Conservation (phyloP, 768 basidiomycete genomes). For the Pleurotus eryngii region DNA sequence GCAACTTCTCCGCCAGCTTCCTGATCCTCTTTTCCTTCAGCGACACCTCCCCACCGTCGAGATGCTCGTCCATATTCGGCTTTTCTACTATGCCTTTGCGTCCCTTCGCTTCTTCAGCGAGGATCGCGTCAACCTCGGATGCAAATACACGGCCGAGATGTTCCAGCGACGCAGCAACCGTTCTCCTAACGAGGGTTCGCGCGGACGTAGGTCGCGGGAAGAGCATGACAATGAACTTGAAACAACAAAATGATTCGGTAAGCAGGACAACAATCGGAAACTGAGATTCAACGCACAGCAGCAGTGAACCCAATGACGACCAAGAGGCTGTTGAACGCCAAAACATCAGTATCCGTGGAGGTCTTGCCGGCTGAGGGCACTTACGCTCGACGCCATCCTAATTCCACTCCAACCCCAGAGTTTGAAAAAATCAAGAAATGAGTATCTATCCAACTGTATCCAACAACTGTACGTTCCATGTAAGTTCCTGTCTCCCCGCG, state of each 20-base stretch:
- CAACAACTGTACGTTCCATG: conserved; percentile 42
- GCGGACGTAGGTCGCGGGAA: conserved; percentile 42
- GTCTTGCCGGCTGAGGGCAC: neutral
- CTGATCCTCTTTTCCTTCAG: conserved; percentile 37
- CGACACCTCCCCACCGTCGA: conserved; percentile 22
- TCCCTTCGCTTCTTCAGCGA: conserved; percentile 37
- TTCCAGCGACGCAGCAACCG: conserved; percentile 31
- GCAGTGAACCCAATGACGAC: conserved; percentile 45
- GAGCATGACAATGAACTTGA: conserved; percentile 42
- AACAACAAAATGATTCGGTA: neutral
- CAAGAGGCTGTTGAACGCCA: conserved; percentile 26
- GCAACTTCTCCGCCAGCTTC: conserved; percentile 29
- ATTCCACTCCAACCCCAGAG: conserved; percentile 48
- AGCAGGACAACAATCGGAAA: no score
- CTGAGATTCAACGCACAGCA: conserved; percentile 24
- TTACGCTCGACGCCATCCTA: conserved; percentile 37
- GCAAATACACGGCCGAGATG: conserved; percentile 37
- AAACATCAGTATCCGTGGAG: no score
- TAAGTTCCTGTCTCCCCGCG: neutral
- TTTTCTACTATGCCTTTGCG: conserved; percentile 27
- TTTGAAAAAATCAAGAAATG: conserved; percentile 41
- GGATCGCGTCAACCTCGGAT: conserved; percentile 40
- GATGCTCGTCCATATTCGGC: conserved; percentile 16
- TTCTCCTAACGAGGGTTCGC: conserved; percentile 38
- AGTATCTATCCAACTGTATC: conserved; percentile 56